Percentiles rank a stretch among this genome's conserved stretches.
These are phyloP conservation scores for Ceratobasidium sp. DNA, from an alignment of 1,284 basidiomycete genomes.

Conservation along the genomic window DNA sequence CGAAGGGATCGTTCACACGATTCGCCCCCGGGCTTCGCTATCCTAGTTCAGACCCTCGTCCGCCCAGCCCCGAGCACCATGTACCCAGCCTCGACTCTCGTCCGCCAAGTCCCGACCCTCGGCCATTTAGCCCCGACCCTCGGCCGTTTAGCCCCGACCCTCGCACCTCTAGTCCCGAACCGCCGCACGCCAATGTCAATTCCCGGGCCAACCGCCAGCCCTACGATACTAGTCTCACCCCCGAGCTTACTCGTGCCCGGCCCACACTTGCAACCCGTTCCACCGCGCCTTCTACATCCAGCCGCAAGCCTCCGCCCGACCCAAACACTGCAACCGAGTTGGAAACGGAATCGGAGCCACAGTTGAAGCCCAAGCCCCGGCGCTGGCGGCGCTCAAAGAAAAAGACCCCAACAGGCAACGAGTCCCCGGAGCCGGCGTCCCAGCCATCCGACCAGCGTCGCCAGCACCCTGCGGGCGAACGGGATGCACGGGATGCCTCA, in stretches of 20 bases:
- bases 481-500: not conserved
- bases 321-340: not conserved
- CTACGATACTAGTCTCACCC: not conserved
- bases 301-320: not conserved
- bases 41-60: too few relatives aligned
- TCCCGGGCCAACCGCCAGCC: not conserved
- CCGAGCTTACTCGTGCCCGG: not conserved
- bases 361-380: not conserved
- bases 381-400: not conserved
- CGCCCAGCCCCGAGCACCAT: not conserved
- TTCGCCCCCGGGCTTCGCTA: too few relatives aligned
- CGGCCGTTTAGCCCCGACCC: not conserved
- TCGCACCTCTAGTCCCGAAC: not conserved
- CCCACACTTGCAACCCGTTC: not conserved
- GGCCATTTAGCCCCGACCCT: not conserved
- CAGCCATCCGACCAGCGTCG: not conserved
- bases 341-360: constrained; percentile 7
- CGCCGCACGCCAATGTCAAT: not conserved
- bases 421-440: not conserved
- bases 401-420: not conserved
- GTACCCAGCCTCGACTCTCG: not conserved
- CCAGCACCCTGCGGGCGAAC: not conserved
- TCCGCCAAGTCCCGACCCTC: not conserved
- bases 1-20: too few relatives aligned
- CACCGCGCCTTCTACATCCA: not conserved